Conservation (phyloP, 2,329 filamentous ascomycete species). For the Amphichorda felina region DNA sequence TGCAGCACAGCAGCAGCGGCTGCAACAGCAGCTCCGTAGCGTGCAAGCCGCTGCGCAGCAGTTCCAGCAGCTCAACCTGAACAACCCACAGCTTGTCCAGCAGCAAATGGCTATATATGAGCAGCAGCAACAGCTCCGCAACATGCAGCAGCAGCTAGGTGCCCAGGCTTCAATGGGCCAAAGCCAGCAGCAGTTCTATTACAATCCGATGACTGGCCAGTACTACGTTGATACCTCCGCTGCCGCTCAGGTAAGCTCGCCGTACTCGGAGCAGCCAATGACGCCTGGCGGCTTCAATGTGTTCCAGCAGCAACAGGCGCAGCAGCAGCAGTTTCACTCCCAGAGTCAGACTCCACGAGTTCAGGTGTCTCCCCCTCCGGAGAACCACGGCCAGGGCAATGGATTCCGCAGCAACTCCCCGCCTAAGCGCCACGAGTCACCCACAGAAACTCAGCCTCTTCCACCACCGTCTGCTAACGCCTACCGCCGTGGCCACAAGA, state of each 20-base stretch:
- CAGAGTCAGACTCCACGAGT: conserved; percentile 54
- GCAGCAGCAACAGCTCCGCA: conserved; percentile 28
- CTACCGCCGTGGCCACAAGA: conserved; percentile 90
- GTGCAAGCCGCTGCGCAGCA: conserved; percentile 77
- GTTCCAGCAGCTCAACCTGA: conserved; percentile 66
- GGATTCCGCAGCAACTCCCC: conserved; percentile 52
- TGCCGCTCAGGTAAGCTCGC: conserved; percentile 23
- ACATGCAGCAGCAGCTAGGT: conserved; percentile 26
- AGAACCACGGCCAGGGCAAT: conserved; percentile 28
- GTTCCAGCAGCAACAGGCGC: conserved; percentile 19
- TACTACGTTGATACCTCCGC: conserved; percentile 64
- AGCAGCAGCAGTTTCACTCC: conserved; percentile 25
- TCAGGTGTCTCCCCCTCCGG: conserved; percentile 71
- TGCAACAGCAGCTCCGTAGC: conserved; percentile 83
- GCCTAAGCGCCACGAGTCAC: conserved; percentile 56
- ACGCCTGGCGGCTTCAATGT: conserved; percentile 12
- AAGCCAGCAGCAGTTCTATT: conserved; percentile 64
- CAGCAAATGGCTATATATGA: conserved; percentile 34
- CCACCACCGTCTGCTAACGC: conserved; percentile 83
- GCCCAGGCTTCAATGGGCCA: conserved; percentile 23
- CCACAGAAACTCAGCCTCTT: conserved; percentile 56
- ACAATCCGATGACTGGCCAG: conserved; percentile 78
- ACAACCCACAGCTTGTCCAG: conserved; percentile 33
- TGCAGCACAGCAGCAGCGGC: conserved; percentile 85
- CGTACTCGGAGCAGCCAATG: conserved; percentile 31